These are phyloP conservation scores for Acaromyces ingoldii DNA, from an alignment of 1,284 basidiomycete genomes.

Conservation along the genomic window DNA sequence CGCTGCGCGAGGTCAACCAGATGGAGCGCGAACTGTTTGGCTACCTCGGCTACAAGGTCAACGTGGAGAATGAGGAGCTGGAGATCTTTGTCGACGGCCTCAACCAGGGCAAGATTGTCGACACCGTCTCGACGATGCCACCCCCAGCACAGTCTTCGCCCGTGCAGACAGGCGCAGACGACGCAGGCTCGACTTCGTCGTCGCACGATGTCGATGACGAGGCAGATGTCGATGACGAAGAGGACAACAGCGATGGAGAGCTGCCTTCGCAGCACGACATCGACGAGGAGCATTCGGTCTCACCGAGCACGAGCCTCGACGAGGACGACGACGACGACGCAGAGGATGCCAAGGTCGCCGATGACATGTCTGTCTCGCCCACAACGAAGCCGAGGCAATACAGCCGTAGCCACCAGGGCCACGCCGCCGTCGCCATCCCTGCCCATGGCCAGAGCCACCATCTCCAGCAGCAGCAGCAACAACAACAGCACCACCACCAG, in stretches of 20 bases:
- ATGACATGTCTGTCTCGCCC: constrained; percentile 12
- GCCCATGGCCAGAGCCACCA: neutral
- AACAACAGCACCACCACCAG: too few species aligned
- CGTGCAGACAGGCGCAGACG: too few species aligned
- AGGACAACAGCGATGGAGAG: too few species aligned
- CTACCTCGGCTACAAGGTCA: constrained; percentile 48
- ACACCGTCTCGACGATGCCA: too few species aligned
- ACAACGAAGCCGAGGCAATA: constrained; percentile 21
- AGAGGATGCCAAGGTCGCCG: neutral
- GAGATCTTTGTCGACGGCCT: constrained; percentile 38
- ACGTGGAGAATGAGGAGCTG: constrained; percentile 40
- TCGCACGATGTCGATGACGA: constrained; percentile 9
- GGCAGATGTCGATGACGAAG: too few species aligned
- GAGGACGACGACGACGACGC: neutral
- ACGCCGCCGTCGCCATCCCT: neutral
- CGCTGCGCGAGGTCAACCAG: constrained; percentile 49
- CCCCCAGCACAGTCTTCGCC: too few species aligned
- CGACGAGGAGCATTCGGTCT: too few species aligned
- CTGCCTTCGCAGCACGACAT: too few species aligned
- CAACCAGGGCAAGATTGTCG: constrained; percentile 22
- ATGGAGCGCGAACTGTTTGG: constrained; percentile 52
- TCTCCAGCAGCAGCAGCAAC: neutral
- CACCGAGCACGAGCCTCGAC: too few species aligned
- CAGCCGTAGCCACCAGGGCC: constrained; percentile 7
- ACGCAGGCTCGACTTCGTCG: constrained; percentile 13